Percentiles rank a stretch among this genome's conserved stretches.
Evolutionary conservation across 2,329 filamentous ascomycete genomes (phyloP).

Genomic region (Colletotrichum acutatum): DNA sequence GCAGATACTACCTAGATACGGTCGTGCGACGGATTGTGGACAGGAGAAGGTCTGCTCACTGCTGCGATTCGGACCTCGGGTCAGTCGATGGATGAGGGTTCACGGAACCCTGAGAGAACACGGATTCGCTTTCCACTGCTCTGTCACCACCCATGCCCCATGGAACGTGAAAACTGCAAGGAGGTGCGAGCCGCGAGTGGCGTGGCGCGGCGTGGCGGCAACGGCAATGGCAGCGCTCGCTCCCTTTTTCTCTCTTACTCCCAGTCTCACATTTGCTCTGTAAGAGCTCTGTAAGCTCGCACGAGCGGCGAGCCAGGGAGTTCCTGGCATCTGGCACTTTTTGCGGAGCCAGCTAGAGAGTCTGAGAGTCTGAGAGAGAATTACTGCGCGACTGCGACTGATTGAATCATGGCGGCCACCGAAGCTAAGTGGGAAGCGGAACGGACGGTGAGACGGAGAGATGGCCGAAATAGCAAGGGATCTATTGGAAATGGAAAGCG

Average conservation of each 20-base stretch:
- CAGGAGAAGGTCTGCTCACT: not conserved
- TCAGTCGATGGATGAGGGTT: not conserved
- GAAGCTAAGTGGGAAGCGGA: conserved; percentile 2
- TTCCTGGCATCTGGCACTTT: not conserved
- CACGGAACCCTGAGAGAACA: not conserved
- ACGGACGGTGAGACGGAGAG: conserved; percentile 1
- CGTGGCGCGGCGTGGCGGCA: not conserved
- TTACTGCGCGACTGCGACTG: not conserved
- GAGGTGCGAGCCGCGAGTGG: not conserved
- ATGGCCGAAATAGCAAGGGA: not conserved
- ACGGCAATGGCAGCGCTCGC: not conserved
- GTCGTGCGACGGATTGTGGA: conserved; percentile 2
- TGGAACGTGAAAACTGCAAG: not conserved
- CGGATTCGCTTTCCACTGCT: not conserved
- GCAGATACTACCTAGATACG: not conserved
- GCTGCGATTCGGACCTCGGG: not conserved
- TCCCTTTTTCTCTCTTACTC: not conserved
- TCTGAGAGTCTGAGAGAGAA: too few species aligned
- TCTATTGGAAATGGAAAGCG: not conserved
- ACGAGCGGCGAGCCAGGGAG: not conserved
- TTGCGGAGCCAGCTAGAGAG: not conserved
- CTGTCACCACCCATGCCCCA: not conserved
- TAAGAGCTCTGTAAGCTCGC: not conserved
- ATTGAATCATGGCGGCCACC: not conserved
- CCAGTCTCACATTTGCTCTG: not conserved